Conservation (phyloP, 441 rosid species). For the Geranium incanum region DNA sequence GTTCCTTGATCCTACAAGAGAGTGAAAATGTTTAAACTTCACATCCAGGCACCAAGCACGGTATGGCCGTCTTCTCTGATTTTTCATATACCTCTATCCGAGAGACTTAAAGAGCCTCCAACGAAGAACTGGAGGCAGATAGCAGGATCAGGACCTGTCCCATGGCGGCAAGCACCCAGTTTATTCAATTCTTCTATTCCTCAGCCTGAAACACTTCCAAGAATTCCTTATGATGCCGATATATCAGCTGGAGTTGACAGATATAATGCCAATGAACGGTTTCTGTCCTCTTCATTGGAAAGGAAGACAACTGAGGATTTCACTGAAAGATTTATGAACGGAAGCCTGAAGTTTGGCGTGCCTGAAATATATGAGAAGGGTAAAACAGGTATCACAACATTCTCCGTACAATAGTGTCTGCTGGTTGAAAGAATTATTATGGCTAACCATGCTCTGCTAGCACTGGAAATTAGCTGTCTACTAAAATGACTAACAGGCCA, state of each 20-base stretch:
- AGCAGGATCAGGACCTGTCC: slow-evolving; percentile 68
- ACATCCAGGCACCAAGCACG: slow-evolving; percentile 51
- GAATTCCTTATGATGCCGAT: slow-evolving; percentile 45
- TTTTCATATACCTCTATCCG: slow-evolving; percentile 40
- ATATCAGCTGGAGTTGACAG: slow-evolving; percentile 38
- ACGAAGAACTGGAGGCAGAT: slow-evolving; percentile 59
- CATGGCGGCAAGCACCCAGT: slow-evolving; percentile 72
- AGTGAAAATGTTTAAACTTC: slow-evolving; percentile 9
- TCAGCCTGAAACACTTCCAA: slow-evolving; percentile 52
- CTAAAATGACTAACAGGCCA: slow-evolving; percentile 11
- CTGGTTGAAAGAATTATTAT: background rate
- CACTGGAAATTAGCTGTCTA: slow-evolving; percentile 13
- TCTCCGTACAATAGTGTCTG: slow-evolving; percentile 12
- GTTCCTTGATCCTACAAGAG: slow-evolving; percentile 1
- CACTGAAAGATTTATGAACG: slow-evolving; percentile 53
- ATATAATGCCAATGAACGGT: slow-evolving; percentile 35
- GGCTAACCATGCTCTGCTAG: slow-evolving; percentile 10
- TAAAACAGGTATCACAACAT: slow-evolving; percentile 44
- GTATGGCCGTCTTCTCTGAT: slow-evolving; percentile 40
- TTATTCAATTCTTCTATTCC: slow-evolving; percentile 53
- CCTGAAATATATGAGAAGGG: slow-evolving; percentile 46
- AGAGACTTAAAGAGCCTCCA: slow-evolving; percentile 49
- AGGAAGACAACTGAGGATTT: slow-evolving; percentile 52
- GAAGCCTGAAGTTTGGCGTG: slow-evolving; percentile 41
- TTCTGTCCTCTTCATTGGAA: slow-evolving; percentile 40